A percentile compares a stretch with the other conserved stretches of the same genome.
phyloP scores from a whole-genome alignment of 1,284 basidiomycete genomes.

The Tetrapyrgos nigripes region DNA sequence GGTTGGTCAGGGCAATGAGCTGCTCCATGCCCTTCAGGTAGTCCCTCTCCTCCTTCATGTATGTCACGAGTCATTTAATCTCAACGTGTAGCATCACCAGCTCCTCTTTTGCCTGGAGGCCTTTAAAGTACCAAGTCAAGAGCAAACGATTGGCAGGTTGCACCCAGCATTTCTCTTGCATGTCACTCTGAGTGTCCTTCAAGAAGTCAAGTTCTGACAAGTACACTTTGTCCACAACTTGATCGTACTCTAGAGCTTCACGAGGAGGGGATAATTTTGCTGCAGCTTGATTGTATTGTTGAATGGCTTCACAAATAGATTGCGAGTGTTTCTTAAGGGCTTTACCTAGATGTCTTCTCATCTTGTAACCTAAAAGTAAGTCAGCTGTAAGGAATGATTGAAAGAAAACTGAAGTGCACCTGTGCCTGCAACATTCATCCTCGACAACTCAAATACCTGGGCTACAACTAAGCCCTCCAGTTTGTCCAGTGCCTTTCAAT shows the following conservation, averaged over 20 bases:
- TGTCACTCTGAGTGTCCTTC: constrained; percentile 24
- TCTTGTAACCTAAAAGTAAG: constrained; percentile 18
- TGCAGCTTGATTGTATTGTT: constrained; percentile 16
- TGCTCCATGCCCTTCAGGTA: background rate
- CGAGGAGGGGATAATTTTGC: constrained; percentile 1
- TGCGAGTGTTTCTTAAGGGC: constrained; percentile 14
- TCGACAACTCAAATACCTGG: constrained; percentile 1
- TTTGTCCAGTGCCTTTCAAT: constrained; percentile 18
- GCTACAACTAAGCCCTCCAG: constrained; percentile 20
- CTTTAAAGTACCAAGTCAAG: constrained; percentile 22
- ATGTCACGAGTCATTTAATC: constrained; percentile 25
- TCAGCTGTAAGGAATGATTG: background rate
- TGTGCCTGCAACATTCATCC: constrained; percentile 3
- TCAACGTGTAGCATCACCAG: constrained; percentile 28
- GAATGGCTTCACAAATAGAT: constrained; percentile 15
- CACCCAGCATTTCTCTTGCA: constrained; percentile 23
- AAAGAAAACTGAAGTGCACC: constrained; percentile 3
- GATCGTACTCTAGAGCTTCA: constrained; percentile 17
- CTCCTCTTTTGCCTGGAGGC: constrained; percentile 30
- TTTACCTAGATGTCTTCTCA: constrained; percentile 20
- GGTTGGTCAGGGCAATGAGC: background rate
- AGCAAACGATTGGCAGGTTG: constrained; percentile 21
- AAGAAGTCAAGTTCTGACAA: constrained; percentile 33
- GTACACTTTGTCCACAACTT: constrained; percentile 25
- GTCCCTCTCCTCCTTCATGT: constrained; percentile 24